Evolutionary conservation across 805 yeast species (phyloP), one percentile per base, ranked within the genome.

Genomic region (Millerozyma miso): DNA sequence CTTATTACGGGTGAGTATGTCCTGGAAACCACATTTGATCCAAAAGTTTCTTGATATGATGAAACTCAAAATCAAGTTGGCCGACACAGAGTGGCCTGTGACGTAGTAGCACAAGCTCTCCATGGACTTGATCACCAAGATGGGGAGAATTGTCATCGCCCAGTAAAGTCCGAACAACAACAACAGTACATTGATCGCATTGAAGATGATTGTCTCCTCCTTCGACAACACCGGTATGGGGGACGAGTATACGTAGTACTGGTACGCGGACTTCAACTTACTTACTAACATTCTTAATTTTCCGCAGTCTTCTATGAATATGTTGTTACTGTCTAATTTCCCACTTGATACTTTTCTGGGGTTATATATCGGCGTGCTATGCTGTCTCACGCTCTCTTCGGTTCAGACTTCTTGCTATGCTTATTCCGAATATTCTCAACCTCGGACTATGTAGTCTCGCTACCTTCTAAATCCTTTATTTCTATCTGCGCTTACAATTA

Each of bases 201-300:
- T 61, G 43, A 59, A 56, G 12, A 51, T 34, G 3, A 50, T 35
- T 0, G 58, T 41, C 40, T 62, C 69, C 7, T 52, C 50, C n/a
- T 44, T 41, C 3, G 62, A 44, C 44, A 64, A 46, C 15, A 64
- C 60, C 2, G 64, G 63, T 12, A 62, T 42, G 1, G 67, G 67
- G 5, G 59, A 48, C 38, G 47, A 54, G 45, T 60, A 59, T 46
- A 49, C 51, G 50, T 60, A 64, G 31, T 42, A 38, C 15, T 47
- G 41, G 51, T 58, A 57, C 18, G 50, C 34, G 31, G 46, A 40
- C 33, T 32, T 35, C 12, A 34, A 4, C 18, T 33, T 40, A 23
- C 29, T 34, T 15, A 23, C 16, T 12, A 40, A 5, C 18, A 33
- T 15, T 33, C 19, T 16, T 15, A 15, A 14, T 23, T 10, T 23